A percentile compares a stretch with the other conserved stretches of the same genome.
phyloP scores from a whole-genome alignment of 805 yeast species.

The Cyberlindnera euphorbiiphila region DNA sequence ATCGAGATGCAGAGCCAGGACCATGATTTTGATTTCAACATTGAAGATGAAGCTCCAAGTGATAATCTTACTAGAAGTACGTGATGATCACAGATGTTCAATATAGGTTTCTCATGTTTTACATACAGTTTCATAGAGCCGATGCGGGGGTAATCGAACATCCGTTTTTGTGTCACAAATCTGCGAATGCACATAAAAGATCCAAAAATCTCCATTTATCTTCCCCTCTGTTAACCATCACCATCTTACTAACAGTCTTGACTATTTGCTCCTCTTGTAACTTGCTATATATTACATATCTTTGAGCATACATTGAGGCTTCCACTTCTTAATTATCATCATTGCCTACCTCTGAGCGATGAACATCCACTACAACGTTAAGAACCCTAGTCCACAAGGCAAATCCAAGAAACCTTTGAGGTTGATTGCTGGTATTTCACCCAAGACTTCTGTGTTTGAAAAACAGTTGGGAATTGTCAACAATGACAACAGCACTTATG shows the following conservation, averaged over 20 bases:
- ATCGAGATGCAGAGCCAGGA: constrained; percentile 21
- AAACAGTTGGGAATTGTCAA: constrained; percentile 16
- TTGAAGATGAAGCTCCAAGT: constrained; percentile 14
- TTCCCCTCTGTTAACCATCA: too few species aligned
- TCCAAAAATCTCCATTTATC: too few species aligned
- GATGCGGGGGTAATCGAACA: too few species aligned
- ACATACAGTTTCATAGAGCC: background rate
- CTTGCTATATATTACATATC: too few species aligned
- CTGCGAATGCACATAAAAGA: too few species aligned
- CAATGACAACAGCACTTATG: background rate
- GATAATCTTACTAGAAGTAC: background rate
- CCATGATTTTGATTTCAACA: constrained; percentile 21
- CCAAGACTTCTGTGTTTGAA: constrained; percentile 23
- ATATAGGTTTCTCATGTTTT: background rate
- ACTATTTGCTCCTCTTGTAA: too few species aligned
- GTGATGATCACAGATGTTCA: background rate
- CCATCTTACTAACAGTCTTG: too few species aligned
- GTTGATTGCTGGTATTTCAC: constrained; percentile 13
- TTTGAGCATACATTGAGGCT: too few species aligned
- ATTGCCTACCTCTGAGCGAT: too few species aligned
- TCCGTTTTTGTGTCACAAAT: too few species aligned
- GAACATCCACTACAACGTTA: constrained; percentile 1
- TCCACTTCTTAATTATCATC: too few species aligned
- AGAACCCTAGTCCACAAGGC: background rate
- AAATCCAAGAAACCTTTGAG: constrained; percentile 12